Base-by-base conservation (phyloP, 352 stramenopile genomes). In the Phytophthora sojae region DNA sequence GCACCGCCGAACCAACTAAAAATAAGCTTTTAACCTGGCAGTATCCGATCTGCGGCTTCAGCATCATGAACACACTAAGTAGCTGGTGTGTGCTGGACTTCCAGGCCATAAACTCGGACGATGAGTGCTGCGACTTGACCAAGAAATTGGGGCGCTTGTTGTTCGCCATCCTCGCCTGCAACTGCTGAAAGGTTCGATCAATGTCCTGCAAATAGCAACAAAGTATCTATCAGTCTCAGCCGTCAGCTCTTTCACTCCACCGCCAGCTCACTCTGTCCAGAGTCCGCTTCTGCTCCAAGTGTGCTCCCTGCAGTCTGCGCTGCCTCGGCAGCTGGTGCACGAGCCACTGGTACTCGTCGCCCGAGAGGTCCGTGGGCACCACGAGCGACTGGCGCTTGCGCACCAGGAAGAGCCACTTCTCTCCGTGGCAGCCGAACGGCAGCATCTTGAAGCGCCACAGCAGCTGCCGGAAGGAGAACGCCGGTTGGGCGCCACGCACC, bases 21-120 rank as follows among this genome's bases (percentile, higher is more conserved):
- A 25, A 49, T 47, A 50, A 42, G 6, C 17, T 17, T 11, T n/a
- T 47, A 56, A 82, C 76, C 76, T 86, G 80, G 47, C 80, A 87
- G 53, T 87, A 87, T 39, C 80, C 77, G 42, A 85, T 82, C 57
- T 87, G 80, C 4, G 80, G 80, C 53, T 87, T 83, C 32, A 87
- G 80, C 42, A 79, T 70, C 25, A 86, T 37, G 21, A 85, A 85
- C 23, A 73, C 65, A 57, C 75, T 82, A 32, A 87, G 52, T 14
- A 87, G 53, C 23, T 81, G 74, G 6, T 83, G 80, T 21, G 73
- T 76, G 17, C 44, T 81, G 56, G 68, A 69, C 59, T 80, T 79
- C 80, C 80, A 87, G 3, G 61, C 29, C 26, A 71, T 64, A 9
- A 84, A 74, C 26, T 85, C 77, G 8, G 62, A 58, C n/a, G 62